Evolutionary conservation across 2,329 filamentous ascomycete species (phyloP).

Genomic region (Microdochium paspali): DNA sequence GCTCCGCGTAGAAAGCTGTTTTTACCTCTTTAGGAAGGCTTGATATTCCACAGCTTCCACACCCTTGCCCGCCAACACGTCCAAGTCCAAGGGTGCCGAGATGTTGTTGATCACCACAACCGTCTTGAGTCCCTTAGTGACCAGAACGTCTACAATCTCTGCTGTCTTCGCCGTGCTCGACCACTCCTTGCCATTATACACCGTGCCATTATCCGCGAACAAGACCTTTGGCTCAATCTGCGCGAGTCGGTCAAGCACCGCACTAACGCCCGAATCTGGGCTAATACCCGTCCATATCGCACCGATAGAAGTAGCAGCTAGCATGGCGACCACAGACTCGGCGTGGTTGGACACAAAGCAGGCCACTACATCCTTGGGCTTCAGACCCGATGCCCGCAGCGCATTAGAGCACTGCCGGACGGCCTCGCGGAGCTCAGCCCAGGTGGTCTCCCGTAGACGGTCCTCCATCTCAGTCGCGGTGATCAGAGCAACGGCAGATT

Average conservation of each 20-base stretch:
- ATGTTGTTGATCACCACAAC: conserved; percentile 70
- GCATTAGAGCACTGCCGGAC: conserved; percentile 66
- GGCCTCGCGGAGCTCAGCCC: conserved; percentile 69
- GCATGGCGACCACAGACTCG: conserved; percentile 79
- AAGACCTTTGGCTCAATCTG: conserved; percentile 79
- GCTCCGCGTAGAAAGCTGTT: background rate
- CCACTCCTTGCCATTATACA: conserved; percentile 89
- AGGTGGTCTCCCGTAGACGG: conserved; percentile 50
- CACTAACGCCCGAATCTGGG: conserved; percentile 84
- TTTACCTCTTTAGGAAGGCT: conserved; percentile 30
- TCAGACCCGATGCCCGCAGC: conserved; percentile 56
- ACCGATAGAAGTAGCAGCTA: conserved; percentile 73
- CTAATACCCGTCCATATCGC: conserved; percentile 91
- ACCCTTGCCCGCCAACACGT: conserved; percentile 26
- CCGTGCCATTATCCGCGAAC: conserved; percentile 78
- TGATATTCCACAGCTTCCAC: conserved; percentile 34
- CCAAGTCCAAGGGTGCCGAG: conserved; percentile 29
- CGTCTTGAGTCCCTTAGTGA: conserved; percentile 48
- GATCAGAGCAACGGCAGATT: conserved; percentile 61
- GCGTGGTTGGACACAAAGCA: conserved; percentile 84
- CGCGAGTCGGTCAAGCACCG: conserved; percentile 75
- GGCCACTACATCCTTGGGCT: conserved; percentile 46
- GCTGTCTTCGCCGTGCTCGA: conserved; percentile 67
- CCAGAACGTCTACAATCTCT: conserved; percentile 63
- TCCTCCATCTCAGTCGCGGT: conserved; percentile 66